Evolutionary conservation across 2,329 filamentous ascomycete genomes (phyloP).

Genomic region (Xylaria sp.): DNA sequence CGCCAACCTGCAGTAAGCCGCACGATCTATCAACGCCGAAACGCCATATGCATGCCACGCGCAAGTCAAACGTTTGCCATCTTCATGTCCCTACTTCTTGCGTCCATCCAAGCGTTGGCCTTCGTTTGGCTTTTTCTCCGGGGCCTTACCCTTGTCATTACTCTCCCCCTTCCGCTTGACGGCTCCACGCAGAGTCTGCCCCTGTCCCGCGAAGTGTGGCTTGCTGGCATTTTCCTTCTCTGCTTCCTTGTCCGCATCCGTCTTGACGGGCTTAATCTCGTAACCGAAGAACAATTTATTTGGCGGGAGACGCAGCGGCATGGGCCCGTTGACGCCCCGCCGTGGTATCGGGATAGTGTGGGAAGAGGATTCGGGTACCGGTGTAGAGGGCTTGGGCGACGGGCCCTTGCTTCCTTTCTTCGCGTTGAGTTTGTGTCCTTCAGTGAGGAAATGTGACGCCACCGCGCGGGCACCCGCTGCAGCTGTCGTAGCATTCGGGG

Average conservation of each 20-base stretch:
- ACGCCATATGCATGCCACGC: slow-evolving; percentile 36
- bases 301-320: slow-evolving; percentile 82
- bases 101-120: slow-evolving; percentile 59
- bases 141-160: slow-evolving; percentile 59
- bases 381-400: slow-evolving; percentile 78
- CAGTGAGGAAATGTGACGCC: slow-evolving; percentile 79
- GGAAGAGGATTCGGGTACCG: slow-evolving; percentile 68
- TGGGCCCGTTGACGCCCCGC: slow-evolving; percentile 77
- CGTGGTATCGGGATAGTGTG: slow-evolving; percentile 50
- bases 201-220: slow-evolving; percentile 84
- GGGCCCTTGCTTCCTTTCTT: slow-evolving; percentile 83
- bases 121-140: slow-evolving; percentile 60
- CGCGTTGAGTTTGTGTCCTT: slow-evolving; percentile 82
- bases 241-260: slow-evolving; percentile 75
- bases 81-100: slow-evolving; percentile 36
- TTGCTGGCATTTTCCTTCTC: slow-evolving; percentile 72
- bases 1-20: slow-evolving; percentile 22
- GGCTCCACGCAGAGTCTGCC: slow-evolving; percentile 78
- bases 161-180: slow-evolving; percentile 75
- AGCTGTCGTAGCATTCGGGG: slow-evolving; percentile 76
- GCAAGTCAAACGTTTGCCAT: neutral
- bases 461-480: slow-evolving; percentile 58
- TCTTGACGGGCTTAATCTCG: slow-evolving; percentile 87
- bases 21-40: slow-evolving; percentile 31
- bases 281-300: slow-evolving; percentile 98